A percentile compares a stretch with the other conserved stretches of the same genome.
Evolutionary conservation across 169 alveolate species (phyloP).

Genomic region (Cryptosporidium muris): DNA sequence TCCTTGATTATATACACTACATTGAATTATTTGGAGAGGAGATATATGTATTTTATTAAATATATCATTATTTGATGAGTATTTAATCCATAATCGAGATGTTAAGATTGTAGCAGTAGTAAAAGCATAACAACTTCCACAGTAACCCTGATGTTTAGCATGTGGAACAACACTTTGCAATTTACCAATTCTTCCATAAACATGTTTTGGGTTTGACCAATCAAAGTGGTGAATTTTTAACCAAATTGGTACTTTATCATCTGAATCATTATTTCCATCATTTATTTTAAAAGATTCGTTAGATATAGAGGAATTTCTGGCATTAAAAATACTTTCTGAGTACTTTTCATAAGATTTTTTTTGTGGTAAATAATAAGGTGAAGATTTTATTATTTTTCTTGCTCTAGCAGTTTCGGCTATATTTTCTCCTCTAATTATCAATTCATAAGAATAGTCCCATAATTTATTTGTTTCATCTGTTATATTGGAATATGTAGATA

Average conservation of each 20-base stretch:
- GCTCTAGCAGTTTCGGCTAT: slow-evolving; percentile 2
- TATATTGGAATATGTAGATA: slow-evolving; percentile 21
- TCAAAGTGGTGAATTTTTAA: slow-evolving; percentile 37
- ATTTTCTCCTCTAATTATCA: slow-evolving; percentile 2
- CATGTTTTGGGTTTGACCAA: slow-evolving; percentile 58
- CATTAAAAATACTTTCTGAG: slow-evolving; percentile 24
- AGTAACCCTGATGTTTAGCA: slow-evolving; percentile 36
- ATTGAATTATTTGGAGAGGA: slow-evolving; percentile 46
- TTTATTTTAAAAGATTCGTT: background rate
- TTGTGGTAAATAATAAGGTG: slow-evolving; percentile 39
- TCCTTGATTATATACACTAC: slow-evolving; percentile 67
- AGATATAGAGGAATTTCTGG: background rate
- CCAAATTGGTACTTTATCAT: slow-evolving; percentile 35
- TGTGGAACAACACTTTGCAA: slow-evolving; percentile 19
- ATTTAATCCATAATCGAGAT: slow-evolving; percentile 59
- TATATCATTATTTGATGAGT: slow-evolving; percentile 1
- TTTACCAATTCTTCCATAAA: slow-evolving; percentile 66
- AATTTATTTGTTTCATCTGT: background rate
- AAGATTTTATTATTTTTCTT: slow-evolving; percentile 24
- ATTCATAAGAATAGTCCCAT: slow-evolving; percentile 15
- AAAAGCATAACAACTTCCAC: slow-evolving; percentile 58
- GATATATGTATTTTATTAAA: slow-evolving; percentile 14
- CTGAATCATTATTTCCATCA: background rate
- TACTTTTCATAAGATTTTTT: slow-evolving; percentile 28
- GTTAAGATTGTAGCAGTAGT: slow-evolving; percentile 68